Base-by-base conservation (phyloP, 352 stramenopile species). In the Globisporangium apiculatum region DNA sequence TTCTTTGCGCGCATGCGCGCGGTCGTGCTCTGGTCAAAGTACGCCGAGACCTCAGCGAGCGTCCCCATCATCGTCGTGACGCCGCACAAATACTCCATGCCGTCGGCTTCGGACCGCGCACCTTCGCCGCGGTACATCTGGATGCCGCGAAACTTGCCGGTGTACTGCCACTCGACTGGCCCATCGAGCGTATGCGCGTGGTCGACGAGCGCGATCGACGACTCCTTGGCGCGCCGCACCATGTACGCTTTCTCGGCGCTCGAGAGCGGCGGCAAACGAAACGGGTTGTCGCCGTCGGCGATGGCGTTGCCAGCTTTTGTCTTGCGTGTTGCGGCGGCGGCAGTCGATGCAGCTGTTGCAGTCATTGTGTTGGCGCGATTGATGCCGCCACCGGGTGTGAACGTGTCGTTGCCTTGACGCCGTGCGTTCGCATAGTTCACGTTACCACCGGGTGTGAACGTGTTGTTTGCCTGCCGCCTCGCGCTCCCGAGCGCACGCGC, bases 91-190 rank as follows among this genome's bases (percentile, higher is more conserved):
- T 79, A 91, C 55, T 91, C 76, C 12, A 77, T 83, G 46, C 64
- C 62, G 46, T 75, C 67, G 9, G 45, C 50, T n/a, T 57, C 57
- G n/a, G n/a, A 45, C 49, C 72, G 69, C 48, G 75, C 76, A 54
- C 76, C 78, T 68, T 91, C 78, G 35, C 80, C 80, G n/a, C 78
- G 74, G 61, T 89, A 91, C 78, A 91, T 91, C 48, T 88, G 78
- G 57, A 91, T 89, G 48, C 78, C 78, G 40, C 67, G 73, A 53
- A 83, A 82, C 53, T 87, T 87, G 56, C 80, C 80, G 36, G 76
- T 86, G 66, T 87, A 89, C 41, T 87, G 76, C 80, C 80, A 91
- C 58, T 85, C 71, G 36, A 89, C 78, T 15, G 80, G 80, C 0
- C 80, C 80, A 46, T 87, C 75, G 38, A 89, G 76, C 41, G 78